A percentile compares a stretch with the other conserved stretches of the same genome.
phyloP scores from a whole-genome alignment of 768 basidiomycete genomes.

The Dioszegia aurantiaca region DNA sequence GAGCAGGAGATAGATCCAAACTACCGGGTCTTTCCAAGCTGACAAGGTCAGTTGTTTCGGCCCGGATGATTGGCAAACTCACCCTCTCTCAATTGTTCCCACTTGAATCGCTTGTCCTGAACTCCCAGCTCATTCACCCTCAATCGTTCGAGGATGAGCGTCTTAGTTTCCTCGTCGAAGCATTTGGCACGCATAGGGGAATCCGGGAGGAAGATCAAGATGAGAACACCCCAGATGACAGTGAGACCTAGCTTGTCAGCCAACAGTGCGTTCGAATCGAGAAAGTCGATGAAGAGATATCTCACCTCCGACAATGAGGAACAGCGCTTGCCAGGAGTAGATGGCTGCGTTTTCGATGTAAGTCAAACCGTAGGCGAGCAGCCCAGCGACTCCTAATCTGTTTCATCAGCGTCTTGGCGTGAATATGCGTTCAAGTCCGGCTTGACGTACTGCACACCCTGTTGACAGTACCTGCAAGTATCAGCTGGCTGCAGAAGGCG shows the following conservation, averaged over 20 bases:
- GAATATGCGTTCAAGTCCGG: no score
- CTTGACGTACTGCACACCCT: conserved; percentile 25
- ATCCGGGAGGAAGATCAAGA: conserved; percentile 58
- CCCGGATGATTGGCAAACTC: neutral
- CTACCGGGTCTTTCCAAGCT: conserved; percentile 56
- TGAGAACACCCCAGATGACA: conserved; percentile 58
- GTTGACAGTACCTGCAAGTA: conserved; percentile 31
- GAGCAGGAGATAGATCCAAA: conserved; percentile 57
- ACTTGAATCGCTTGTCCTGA: conserved; percentile 59
- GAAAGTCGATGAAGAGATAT: no score
- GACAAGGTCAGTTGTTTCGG: neutral
- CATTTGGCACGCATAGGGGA: conserved; percentile 50
- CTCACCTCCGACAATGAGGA: conserved; percentile 32
- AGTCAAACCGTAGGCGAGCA: conserved; percentile 59
- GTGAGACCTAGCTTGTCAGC: conserved; percentile 50
- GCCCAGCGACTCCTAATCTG: conserved; percentile 54
- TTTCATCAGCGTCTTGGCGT: no score
- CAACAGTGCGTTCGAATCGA: no score
- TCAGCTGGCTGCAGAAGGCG: neutral
- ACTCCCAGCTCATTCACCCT: conserved; percentile 60
- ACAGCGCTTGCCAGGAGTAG: conserved; percentile 58
- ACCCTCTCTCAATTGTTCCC: conserved; percentile 53
- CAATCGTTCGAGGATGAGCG: conserved; percentile 59
- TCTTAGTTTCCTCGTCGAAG: conserved; percentile 57
- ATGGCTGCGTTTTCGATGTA: conserved; percentile 55